A percentile compares a stretch with the other conserved stretches of the same genome.
phyloP scores from a whole-genome alignment of 805 yeast species.

The Clavispora santaluciae region DNA sequence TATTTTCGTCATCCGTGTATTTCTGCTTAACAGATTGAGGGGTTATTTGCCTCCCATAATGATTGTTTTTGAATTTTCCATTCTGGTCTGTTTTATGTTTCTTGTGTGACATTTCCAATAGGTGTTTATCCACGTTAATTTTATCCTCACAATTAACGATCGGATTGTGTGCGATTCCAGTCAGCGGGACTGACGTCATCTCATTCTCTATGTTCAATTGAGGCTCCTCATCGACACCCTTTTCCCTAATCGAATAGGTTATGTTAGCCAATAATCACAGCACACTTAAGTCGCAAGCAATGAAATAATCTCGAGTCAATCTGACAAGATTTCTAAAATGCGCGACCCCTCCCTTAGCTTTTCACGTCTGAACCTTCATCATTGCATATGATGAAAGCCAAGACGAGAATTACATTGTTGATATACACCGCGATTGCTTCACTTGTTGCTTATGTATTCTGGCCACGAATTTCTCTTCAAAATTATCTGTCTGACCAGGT shows the following conservation, averaged over 20 bases:
- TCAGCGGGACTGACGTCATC: not conserved
- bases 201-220: not conserved
- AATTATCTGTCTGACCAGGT: slow-evolving; percentile 10
- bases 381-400: slow-evolving; percentile 8
- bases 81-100: slow-evolving; percentile 14
- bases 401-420: slow-evolving; percentile 7
- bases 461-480: slow-evolving; percentile 12
- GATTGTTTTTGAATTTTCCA: slow-evolving; percentile 9
- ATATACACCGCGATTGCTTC: not conserved
- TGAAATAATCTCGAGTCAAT: too few species aligned
- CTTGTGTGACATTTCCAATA: too few species aligned
- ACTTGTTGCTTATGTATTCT: slow-evolving; percentile 4
- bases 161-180: too few species aligned
- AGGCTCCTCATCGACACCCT: too few species aligned
- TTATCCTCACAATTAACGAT: too few species aligned
- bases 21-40: slow-evolving; percentile 13
- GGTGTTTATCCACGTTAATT: too few species aligned
- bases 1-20: slow-evolving; percentile 26
- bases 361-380: not conserved
- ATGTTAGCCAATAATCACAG: too few species aligned
- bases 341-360: too few species aligned
- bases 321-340: too few species aligned
- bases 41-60: slow-evolving; percentile 12
- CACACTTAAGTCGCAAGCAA: too few species aligned
- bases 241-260: too few species aligned